Conservation (phyloP, 2,329 filamentous ascomycete species). For the Penicillium hordei region DNA sequence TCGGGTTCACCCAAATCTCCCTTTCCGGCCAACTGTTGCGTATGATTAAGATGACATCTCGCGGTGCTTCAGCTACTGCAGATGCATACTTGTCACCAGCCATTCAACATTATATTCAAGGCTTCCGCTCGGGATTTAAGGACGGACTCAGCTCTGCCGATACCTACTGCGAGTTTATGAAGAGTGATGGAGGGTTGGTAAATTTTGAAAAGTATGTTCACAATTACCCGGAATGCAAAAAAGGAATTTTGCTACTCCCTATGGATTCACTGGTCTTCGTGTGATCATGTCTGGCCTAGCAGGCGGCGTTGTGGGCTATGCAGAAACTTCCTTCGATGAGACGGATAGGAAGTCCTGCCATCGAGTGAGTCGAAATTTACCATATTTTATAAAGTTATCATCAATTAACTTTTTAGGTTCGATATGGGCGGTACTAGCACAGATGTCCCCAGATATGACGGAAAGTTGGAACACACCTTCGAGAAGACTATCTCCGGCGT, state of each 20-base stretch:
- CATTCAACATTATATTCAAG: slow-evolving; percentile 71
- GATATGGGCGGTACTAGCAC: slow-evolving; percentile 96
- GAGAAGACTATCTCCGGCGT: slow-evolving; percentile 94
- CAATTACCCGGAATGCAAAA: neutral
- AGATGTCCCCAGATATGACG: slow-evolving; percentile 82
- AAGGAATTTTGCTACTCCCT: neutral
- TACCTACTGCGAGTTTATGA: neutral
- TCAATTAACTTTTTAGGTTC: slow-evolving; percentile 49
- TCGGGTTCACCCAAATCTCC: slow-evolving; percentile 70
- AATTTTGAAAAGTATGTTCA: neutral
- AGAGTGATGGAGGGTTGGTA: neutral
- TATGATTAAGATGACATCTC: slow-evolving; percentile 74
- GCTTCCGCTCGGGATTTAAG: slow-evolving; percentile 75
- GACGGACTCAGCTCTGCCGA: slow-evolving; percentile 51
- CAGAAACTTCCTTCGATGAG: slow-evolving; percentile 79
- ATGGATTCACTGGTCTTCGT: slow-evolving; percentile 49
- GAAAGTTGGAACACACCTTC: slow-evolving; percentile 88
- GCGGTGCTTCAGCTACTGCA: slow-evolving; percentile 70
- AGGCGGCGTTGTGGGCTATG: slow-evolving; percentile 89
- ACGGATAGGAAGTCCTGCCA: slow-evolving; percentile 75
- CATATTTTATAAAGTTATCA: neutral
- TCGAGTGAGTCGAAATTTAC: slow-evolving; percentile 36
- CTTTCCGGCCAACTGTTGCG: slow-evolving; percentile 63
- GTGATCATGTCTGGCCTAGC: slow-evolving; percentile 86
- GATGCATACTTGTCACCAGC: slow-evolving; percentile 74